Base-by-base conservation (phyloP, 2,329 filamentous ascomycete species). In the Cladophialophora psammophila region DNA sequence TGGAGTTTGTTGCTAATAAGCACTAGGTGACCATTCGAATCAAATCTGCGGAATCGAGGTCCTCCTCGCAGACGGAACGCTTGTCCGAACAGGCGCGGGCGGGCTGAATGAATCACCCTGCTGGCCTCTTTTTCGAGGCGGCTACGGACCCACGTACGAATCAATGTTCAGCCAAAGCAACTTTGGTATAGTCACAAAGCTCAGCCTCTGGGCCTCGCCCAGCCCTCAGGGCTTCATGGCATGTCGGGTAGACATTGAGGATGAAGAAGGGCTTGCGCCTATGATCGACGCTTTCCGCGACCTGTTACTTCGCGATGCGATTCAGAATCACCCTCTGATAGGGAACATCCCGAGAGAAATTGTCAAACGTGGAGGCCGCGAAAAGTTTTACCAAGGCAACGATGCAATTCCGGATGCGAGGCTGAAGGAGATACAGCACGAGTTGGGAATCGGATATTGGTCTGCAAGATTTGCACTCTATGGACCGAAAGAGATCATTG, bases 171-270 rank as follows among this genome's bases (percentile, higher is more conserved):
- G 63, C 78, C 75, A 9, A 81, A 80, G 80, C 80, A 82, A 69
- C 72, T 77, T 1, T 83, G 82, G 66, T 8, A 52, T 52, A 40
- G 81, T 86, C 5, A 83, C 82, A 1, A 86, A 86, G 36, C 36
- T 40, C 9, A 40, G 36, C 12, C 36, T 40, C 36, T 40, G 36
- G 36, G 36, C 36, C 4, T 40, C 36, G 13, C 36, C 36, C 9
- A 40, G 36, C 36, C 36, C 36, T 13, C 36, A 40, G 36, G 36
- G 74, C 83, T 87, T 40, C 10, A 40, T 52, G 26, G 15, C 18
- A 32, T 52, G 18, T n/a, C 48, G 48, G 12, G 36, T 40, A 40
- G 36, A 40, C 12, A 40, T 40, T 40, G 36, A 5, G 36, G 36
- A 40, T 13, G 36, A 40, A 13, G 36, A 40, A 40, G 36, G 36